Conservation (phyloP, 257 asterid genomes). For the Petunia secreta region DNA sequence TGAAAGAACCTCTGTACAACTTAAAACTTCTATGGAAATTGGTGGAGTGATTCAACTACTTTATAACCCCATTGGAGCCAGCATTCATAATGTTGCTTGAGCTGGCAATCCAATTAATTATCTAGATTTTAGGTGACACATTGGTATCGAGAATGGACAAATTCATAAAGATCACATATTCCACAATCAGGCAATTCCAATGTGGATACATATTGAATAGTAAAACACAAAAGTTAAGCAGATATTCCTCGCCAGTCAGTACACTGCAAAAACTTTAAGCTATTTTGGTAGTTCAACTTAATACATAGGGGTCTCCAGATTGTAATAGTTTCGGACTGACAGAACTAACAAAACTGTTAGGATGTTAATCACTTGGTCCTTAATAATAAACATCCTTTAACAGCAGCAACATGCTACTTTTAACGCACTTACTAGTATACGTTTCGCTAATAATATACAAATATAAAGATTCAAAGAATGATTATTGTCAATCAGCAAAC, state of each 20-base stretch:
- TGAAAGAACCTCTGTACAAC: too few relatives aligned
- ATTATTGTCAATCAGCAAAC: background rate
- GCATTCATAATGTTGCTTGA: too few relatives aligned
- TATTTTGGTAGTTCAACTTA: background rate
- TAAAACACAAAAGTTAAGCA: too few relatives aligned
- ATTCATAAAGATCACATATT: background rate
- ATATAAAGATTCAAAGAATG: background rate
- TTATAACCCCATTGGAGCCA: too few relatives aligned
- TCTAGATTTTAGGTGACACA: background rate
- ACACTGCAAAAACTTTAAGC: background rate
- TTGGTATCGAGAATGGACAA: background rate
- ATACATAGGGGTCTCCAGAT: too few relatives aligned
- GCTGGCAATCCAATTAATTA: too few relatives aligned
- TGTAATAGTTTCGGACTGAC: too few relatives aligned
- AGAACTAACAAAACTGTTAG: too few relatives aligned
- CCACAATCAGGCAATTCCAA: constrained; percentile 2
- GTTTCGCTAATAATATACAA: background rate
- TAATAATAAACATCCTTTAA: background rate
- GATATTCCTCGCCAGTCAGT: too few relatives aligned
- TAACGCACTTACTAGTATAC: background rate
- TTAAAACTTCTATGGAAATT: too few relatives aligned
- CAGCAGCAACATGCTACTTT: background rate
- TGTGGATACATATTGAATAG: background rate
- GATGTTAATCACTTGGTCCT: background rate
- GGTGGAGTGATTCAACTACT: too few relatives aligned